Evolutionary conservation across 176 grass and related monocot genomes (phyloP).

Genomic region (Avena atlantica): DNA sequence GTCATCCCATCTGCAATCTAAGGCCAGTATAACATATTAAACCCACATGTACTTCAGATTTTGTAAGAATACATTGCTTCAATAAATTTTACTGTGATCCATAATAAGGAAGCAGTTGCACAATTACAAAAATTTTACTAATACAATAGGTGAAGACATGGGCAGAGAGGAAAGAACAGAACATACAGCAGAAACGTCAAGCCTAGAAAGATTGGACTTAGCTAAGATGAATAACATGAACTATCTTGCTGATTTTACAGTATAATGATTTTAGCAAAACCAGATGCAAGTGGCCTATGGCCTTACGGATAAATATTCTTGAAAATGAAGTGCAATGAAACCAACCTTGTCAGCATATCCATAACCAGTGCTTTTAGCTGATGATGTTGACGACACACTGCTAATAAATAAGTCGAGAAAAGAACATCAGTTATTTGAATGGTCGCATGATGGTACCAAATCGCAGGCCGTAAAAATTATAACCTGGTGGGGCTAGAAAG

Average conservation of each 20-base stretch:
- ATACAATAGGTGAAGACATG: neutral
- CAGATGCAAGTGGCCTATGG: neutral
- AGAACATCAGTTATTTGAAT: slow-evolving; percentile 42
- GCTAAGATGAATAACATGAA: neutral
- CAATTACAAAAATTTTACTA: slow-evolving; percentile 19
- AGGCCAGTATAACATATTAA: slow-evolving; percentile 46
- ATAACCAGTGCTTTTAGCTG: slow-evolving; percentile 86
- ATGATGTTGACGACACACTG: slow-evolving; percentile 51
- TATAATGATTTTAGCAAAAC: neutral
- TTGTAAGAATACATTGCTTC: slow-evolving; percentile 37
- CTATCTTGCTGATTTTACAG: slow-evolving; percentile 24
- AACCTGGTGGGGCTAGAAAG: slow-evolving; percentile 74
- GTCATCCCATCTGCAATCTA: slow-evolving; percentile 99
- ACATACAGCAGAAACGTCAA: slow-evolving; percentile 18
- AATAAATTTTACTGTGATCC: slow-evolving; percentile 15
- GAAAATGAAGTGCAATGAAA: slow-evolving; percentile 34
- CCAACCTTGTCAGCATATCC: slow-evolving; percentile 97
- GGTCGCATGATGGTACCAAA: neutral
- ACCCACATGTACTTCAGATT: slow-evolving; percentile 1
- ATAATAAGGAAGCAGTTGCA: slow-evolving; percentile 26
- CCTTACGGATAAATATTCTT: slow-evolving; percentile 14
- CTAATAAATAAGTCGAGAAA: slow-evolving; percentile 43
- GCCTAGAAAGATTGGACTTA: slow-evolving; percentile 14
- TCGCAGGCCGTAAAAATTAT: neutral
- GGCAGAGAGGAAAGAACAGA: neutral